Base-by-base conservation (phyloP, 2,329 filamentous ascomycete genomes). In the Coniella lustricola region DNA sequence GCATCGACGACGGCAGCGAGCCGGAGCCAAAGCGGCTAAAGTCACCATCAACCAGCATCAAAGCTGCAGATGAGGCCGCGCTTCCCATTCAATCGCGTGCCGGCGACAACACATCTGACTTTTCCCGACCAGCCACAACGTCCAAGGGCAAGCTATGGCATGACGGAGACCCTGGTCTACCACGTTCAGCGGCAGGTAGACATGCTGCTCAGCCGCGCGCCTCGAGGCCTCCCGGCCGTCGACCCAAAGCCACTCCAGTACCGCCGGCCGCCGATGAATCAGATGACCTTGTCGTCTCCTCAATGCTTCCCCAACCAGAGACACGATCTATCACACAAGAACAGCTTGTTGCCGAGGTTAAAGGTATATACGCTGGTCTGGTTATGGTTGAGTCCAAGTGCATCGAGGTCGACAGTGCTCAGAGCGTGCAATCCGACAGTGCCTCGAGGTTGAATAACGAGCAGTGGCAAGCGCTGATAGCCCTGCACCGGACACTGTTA, bases 371-470 rank as follows among this genome's bases (percentile, higher is more conserved):
- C 58, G 82, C 84, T 0, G 89, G 87, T 0, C 67, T 96, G 0
- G 83, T 89, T 0, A 87, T 93, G 81, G 87, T 95, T 0, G 91
- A 97, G 61, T 81, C 79, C 20, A 89, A 93, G 57, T 91, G 89
- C 57, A 90, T 94, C 0, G 85, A 94, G 46, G 84, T 94, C 1
- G 87, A 91, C 56, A 81, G 79, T 8, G 73, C 78, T 0, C 77
- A 81, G 38, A 74, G 72, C 0, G 67, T 68, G 0, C 68, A 73
- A 3, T 68, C 67, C 1, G 67, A 70, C 2, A 58, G 67, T 0
- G 63, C 68, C 2, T 63, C 61, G 0, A 70, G 72, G 14, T 62
- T 83, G 0, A 80, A 71, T 20, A 70, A 77, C 35, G 82, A 90
- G 44, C 86, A 95, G 57, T 95, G 87, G 85, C 85, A 94, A 55